Base-by-base conservation (phyloP, 2,329 filamentous ascomycete species). In the Fusarium falciforme region DNA sequence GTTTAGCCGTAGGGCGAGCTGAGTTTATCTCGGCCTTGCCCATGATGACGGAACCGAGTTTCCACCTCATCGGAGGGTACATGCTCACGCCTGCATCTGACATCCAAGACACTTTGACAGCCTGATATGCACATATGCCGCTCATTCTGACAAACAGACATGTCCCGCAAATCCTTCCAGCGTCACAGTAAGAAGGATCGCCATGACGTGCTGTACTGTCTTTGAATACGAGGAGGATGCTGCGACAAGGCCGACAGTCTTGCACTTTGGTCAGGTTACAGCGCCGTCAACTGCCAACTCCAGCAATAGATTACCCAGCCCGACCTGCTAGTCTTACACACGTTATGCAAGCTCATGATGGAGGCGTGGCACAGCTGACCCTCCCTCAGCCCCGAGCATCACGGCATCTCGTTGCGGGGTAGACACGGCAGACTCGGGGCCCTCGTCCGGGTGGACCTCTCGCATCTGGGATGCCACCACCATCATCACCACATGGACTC, bases 321-420 rank as follows among this genome's bases (percentile, higher is more conserved):
- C 12, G n/a, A 35, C n/a, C 6, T 33, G 31, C 29, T 64, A 36
- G 35, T 40, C 47, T 42, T 20, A 29, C 62, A 55, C 20, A 62
- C 61, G 57, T 17, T 35, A 55, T 38, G 25, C 44, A 60, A 29
- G 38, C 35, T 27, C 52, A 33, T 40, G 49, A 64, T 44, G 35
- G 52, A 11, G 17, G 67, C 31, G 36, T 71, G 67, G 67, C 55
- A 71, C 71, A 73, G 67, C 31, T 74, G 71, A 73, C 63, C 29
- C 59, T 61, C 27, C 62, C 71, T 36, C 67, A 64, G 67, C n/a
- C 60, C 55, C 67, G 14, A n/a, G 52, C 57, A 31, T 44, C 25
- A 71, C 11, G 55, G 55, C 38, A 44, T 14, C 52, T 12, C 38
- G 36, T 29, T 68, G 67, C 63, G 67, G 71, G 63, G 63, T 65